Percentiles rank a stretch among this genome's conserved stretches.
Evolutionary conservation across 257 asterid genomes (phyloP).

Genomic region (Solanum dulcamara): DNA sequence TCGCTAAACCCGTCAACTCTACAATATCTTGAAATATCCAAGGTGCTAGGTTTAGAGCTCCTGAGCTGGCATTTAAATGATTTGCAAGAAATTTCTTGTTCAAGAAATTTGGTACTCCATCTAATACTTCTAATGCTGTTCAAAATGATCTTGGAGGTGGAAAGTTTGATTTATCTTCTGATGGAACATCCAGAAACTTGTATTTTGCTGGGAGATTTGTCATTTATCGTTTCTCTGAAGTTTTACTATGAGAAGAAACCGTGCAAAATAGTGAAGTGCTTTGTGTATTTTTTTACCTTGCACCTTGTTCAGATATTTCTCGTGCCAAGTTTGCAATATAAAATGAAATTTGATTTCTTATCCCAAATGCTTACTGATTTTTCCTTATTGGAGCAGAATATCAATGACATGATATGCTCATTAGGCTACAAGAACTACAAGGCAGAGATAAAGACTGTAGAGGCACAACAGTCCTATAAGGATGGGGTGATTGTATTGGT

Average conservation of each 20-base stretch:
- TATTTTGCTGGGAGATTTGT: not conserved
- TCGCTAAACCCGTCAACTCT: not conserved
- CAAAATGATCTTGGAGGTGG: not conserved
- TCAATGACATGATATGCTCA: slow-evolving; percentile 72
- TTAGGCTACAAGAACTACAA: slow-evolving; percentile 74
- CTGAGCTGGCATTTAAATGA: not conserved
- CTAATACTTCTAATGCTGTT: not conserved
- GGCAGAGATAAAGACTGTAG: slow-evolving; percentile 90
- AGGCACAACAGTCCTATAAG: slow-evolving; percentile 74
- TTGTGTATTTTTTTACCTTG: not conserved
- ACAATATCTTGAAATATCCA: not conserved
- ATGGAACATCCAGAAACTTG: not conserved
- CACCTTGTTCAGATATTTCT: not conserved
- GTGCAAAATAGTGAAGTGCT: not conserved
- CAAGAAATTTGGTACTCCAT: not conserved
- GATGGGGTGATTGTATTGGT: slow-evolving; percentile 78
- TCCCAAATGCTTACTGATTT: not conserved
- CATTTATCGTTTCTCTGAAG: not conserved
- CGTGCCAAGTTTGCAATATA: not conserved
- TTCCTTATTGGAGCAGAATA: slow-evolving; percentile 36
- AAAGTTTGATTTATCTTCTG: not conserved
- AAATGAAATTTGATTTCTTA: not conserved
- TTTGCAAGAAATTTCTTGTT: not conserved
- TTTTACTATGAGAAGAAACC: not conserved
- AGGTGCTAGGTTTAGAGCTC: not conserved